Conservation (phyloP, 2,329 filamentous ascomycete genomes). For the Didymellaceae sp. region DNA sequence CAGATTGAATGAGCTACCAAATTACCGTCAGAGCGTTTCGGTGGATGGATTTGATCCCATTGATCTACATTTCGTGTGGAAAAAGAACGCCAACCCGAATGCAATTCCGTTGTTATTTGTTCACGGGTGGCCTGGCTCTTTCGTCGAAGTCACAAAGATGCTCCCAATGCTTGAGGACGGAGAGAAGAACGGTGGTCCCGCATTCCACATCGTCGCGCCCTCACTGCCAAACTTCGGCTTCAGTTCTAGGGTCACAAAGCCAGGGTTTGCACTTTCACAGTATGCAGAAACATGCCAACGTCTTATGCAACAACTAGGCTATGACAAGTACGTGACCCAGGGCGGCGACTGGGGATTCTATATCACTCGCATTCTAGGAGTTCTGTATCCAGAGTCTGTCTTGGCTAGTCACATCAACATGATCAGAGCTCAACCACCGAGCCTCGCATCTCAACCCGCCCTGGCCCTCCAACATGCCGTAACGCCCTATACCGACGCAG, state of each 20-base stretch:
- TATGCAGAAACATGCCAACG: conserved; percentile 71
- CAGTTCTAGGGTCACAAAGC: conserved; percentile 57
- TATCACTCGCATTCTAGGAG: conserved; percentile 67
- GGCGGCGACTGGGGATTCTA: conserved; percentile 75
- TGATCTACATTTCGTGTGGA: conserved; percentile 70
- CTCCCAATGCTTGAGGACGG: conserved; percentile 53
- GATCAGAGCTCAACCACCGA: conserved; percentile 51
- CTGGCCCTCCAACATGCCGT: conserved; percentile 64
- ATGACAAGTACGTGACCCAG: conserved; percentile 62
- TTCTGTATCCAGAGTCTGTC: conserved; percentile 63
- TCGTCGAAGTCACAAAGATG: conserved; percentile 70
- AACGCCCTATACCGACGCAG: conserved; percentile 60
- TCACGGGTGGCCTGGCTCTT: conserved; percentile 76
- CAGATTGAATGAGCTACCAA: conserved; percentile 65
- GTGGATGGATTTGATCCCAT: conserved; percentile 66
- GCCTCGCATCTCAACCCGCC: conserved; percentile 59
- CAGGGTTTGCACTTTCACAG: conserved; percentile 64
- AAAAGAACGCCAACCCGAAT: conserved; percentile 56
- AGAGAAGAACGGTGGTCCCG: conserved; percentile 48
- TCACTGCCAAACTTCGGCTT: conserved; percentile 65
- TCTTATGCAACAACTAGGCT: conserved; percentile 73
- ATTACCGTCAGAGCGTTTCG: conserved; percentile 61
- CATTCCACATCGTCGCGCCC: conserved; percentile 61
- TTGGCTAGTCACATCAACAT: conserved; percentile 70
- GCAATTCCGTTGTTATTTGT: conserved; percentile 71